Base-by-base conservation (phyloP, 2,329 filamentous ascomycete genomes). In the Botryosphaeria dothidea region DNA sequence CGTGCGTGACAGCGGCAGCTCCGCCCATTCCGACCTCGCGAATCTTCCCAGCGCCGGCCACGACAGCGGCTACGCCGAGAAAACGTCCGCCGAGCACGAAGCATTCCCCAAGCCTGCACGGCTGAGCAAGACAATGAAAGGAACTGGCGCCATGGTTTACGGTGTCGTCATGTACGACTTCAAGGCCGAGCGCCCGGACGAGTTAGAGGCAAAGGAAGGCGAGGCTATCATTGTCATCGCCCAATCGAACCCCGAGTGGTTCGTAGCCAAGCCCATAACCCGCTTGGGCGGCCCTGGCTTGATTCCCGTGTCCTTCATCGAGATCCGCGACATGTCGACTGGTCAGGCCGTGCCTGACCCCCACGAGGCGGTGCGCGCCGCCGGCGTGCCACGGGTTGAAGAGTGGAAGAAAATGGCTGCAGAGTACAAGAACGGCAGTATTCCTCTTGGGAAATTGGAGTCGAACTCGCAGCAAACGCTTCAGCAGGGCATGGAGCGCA, bases 331-430 rank as follows among this genome's bases (percentile, higher is more conserved):
- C 77, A 97, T 97, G 90, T 87, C 88, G 4, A 93, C 92, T 0
- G 93, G 94, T 58, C 87, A 91, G 70, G 86, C 93, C 0, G 92
- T 97, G 1, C 78, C 86, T 19, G 92, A 98, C 76, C 88, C 94
- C 0, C 84, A 91, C 27, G 93, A 93, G 31, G 94, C 95, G 1
- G 92, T 99, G 64, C 87, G 88, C 71, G 89, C 90, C 71, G 95
- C 95, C 1, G 93, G 94, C 21, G 93, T 99, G 7, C 95, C 95
- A 13, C 90, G 90, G 72, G 95, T 99, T 3, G 95, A 99, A 75
- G 95, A 99, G 73, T 99, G 95, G 95, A 99, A 99, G 83, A 96
- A 96, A 81, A 97, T 97, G 92, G 93, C 95, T 0, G 94, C 94
- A 64, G 94, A 97, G 69, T 99, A 99, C 81, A 99, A 99, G 83